phyloP scores from a whole-genome alignment of 768 basidiomycete species.

The Kwoniella europaea region DNA sequence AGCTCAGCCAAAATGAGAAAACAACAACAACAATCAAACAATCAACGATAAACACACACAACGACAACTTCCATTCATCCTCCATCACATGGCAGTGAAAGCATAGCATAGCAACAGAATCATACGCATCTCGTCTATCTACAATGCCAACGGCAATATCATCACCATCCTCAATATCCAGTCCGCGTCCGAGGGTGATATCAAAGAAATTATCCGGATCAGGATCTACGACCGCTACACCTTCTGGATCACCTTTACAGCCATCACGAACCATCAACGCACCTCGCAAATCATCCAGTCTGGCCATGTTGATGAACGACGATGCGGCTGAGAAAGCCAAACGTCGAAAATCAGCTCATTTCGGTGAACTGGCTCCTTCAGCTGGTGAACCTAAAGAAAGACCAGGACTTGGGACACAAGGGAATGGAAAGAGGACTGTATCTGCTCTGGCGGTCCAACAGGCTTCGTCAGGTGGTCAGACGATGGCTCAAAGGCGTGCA shows the following conservation, averaged over 20 bases:
- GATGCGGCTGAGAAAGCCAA: conserved; percentile 85
- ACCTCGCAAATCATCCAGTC: conserved; percentile 4
- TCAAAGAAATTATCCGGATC: conserved; percentile 5
- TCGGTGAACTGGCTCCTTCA: conserved; percentile 34
- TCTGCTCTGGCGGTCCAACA: conserved; percentile 60
- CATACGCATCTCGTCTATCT: background rate
- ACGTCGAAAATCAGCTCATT: conserved; percentile 62
- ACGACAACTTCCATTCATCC: background rate
- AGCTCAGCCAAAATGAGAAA: background rate
- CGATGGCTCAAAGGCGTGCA: conserved; percentile 25
- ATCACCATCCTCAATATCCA: conserved; percentile 10
- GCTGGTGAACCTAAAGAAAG: conserved; percentile 18
- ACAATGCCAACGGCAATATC: conserved; percentile 12
- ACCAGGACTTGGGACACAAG: conserved; percentile 60
- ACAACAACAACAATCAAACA: background rate
- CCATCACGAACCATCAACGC: conserved; percentile 20
- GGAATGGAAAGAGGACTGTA: conserved; percentile 35
- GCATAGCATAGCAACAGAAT: background rate
- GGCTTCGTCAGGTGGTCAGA: conserved; percentile 60
- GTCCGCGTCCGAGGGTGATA: conserved; percentile 8
- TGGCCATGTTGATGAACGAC: conserved; percentile 65
- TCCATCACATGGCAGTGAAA: background rate
- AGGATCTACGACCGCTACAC: conserved; percentile 1
- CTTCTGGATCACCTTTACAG: conserved; percentile 25
- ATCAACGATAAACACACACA: background rate